Evolutionary conservation across 306 rosid species (phyloP).

Genomic region (Glycyrrhiza uralensis): DNA sequence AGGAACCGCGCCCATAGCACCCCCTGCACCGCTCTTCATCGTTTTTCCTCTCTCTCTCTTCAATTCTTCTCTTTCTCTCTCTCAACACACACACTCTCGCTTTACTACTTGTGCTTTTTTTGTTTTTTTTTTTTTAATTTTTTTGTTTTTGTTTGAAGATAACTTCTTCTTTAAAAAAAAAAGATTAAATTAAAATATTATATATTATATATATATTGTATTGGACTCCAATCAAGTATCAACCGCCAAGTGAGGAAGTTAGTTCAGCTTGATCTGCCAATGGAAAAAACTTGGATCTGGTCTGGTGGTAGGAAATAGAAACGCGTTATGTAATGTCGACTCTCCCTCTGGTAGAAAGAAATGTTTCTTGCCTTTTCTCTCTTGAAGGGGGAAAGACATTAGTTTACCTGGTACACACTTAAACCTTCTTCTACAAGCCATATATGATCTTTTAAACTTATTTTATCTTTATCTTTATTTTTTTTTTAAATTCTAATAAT

Average conservation of each 20-base stretch:
- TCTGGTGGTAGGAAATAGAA: neutral
- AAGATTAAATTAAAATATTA: neutral
- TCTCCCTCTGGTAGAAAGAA: no score
- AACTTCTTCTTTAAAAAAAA: neutral
- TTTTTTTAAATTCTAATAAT: no score
- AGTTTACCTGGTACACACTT: no score
- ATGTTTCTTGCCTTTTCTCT: no score
- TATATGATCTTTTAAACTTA: no score
- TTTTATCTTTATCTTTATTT: no score
- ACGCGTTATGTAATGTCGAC: no score
- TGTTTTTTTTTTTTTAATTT: neutral
- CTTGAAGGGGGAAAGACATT: no score
- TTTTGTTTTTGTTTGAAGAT: neutral
- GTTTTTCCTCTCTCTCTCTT: neutral
- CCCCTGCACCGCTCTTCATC: conserved; percentile 57
- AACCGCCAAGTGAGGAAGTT: conserved; percentile 33
- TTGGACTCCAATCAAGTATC: neutral
- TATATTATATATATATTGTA: neutral
- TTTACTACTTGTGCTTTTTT: conserved; percentile 20
- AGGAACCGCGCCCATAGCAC: conserved; percentile 50
- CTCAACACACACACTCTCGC: conserved; percentile 5
- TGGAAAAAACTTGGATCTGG: neutral
- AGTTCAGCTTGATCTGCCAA: conserved; percentile 20
- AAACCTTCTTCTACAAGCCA: no score
- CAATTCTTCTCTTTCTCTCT: neutral